A percentile compares a stretch with the other conserved stretches of the same genome.
Conservation (phyloP, 257 asterid genomes). For the Solanum chaucha region DNA sequence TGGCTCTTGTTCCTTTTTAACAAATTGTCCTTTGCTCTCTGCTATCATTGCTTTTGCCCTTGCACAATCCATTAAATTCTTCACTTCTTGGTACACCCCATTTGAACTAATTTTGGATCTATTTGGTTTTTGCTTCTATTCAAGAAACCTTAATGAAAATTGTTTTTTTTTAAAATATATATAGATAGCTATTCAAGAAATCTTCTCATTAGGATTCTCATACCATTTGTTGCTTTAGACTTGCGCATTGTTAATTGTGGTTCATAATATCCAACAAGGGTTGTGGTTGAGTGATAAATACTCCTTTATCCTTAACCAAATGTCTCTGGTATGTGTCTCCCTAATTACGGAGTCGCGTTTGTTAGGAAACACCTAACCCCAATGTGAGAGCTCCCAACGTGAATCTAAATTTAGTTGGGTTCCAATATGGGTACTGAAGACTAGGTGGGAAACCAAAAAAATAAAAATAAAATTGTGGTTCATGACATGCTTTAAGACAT, state of each 20-base stretch:
- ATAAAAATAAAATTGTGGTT: background rate
- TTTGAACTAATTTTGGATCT: background rate
- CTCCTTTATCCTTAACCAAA: too few species aligned
- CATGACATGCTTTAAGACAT: background rate
- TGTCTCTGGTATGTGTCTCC: too few species aligned
- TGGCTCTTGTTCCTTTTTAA: conserved; percentile 25
- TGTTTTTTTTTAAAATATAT: background rate
- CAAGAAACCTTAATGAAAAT: background rate
- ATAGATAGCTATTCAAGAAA: background rate
- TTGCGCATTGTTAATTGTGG: background rate
- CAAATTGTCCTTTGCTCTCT: conserved; percentile 61
- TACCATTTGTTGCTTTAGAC: background rate
- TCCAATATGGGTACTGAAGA: background rate
- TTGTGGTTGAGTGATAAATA: background rate
- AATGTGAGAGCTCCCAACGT: background rate
- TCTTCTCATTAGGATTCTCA: background rate
- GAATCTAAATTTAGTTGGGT: background rate
- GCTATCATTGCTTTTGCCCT: conserved; percentile 65
- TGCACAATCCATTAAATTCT: conserved; percentile 63
- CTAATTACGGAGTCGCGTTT: too few species aligned
- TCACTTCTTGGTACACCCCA: conserved; percentile 53
- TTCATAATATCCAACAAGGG: too few species aligned
- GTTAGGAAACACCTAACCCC: background rate
- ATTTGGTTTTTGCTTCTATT: background rate
- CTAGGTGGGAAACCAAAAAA: background rate